These are phyloP conservation scores for Conticribra guillardii DNA, from an alignment of 108 stramenopile genomes.

Conservation along the genomic window DNA sequence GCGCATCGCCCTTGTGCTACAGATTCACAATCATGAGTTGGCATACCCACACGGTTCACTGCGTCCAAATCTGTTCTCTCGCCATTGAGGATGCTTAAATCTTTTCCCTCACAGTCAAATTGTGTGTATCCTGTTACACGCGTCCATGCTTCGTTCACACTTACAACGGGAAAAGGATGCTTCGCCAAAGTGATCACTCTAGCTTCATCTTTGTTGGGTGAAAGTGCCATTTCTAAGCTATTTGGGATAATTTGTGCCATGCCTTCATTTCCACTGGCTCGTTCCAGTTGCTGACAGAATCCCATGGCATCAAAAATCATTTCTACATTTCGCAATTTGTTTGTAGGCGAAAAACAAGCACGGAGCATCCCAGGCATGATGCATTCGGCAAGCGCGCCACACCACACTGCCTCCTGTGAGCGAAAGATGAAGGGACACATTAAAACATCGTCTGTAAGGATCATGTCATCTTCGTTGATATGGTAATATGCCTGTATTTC, in stretches of 20 bases:
- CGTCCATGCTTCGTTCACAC: constrained; percentile 82
- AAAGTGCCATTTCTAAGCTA: constrained; percentile 80
- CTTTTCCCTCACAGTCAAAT: constrained; percentile 76
- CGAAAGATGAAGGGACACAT: constrained; percentile 88
- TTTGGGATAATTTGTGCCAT: constrained; percentile 80
- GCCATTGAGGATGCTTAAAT: constrained; percentile 59
- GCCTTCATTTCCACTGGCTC: constrained; percentile 73
- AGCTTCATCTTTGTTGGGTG: constrained; percentile 68
- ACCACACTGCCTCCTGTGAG: constrained; percentile 75
- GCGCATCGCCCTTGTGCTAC: constrained; percentile 59
- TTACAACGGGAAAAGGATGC: constrained; percentile 70
- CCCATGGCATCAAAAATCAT: constrained; percentile 90
- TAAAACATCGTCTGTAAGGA: constrained; percentile 70
- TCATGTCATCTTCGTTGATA: constrained; percentile 86
- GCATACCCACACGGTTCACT: constrained; percentile 30
- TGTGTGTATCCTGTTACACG: constrained; percentile 72
- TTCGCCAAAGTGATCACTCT: constrained; percentile 80
- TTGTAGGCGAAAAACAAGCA: constrained; percentile 64
- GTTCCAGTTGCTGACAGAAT: constrained; percentile 86
- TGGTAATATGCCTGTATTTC: constrained; percentile 66
- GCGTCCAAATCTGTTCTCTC: constrained; percentile 46
- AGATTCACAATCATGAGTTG: constrained; percentile 55
- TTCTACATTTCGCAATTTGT: constrained; percentile 74
- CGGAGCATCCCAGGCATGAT: constrained; percentile 84
- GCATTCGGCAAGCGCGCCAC: constrained; percentile 78